Conservation (phyloP, 2,329 filamentous ascomycete genomes). For the Plenodomus lindquistii region DNA sequence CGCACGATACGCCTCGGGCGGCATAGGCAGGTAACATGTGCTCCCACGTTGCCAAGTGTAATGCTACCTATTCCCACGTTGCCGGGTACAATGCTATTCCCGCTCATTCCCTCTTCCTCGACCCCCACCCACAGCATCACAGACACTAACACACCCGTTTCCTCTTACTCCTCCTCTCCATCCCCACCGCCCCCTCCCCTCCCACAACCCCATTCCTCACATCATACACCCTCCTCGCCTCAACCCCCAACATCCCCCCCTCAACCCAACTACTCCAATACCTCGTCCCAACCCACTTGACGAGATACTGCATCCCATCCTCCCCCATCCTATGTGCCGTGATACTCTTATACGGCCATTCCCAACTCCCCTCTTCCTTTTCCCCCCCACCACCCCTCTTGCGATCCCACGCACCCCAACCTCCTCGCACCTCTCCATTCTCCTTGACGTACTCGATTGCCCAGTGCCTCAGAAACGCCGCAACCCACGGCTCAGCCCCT, state of each 20-base stretch:
- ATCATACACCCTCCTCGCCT: constrained; percentile 4
- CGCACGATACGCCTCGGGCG: no score
- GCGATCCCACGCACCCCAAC: constrained; percentile 14
- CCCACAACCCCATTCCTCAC: constrained; percentile 1
- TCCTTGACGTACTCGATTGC: constrained; percentile 17
- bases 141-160: no score
- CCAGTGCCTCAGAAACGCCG: constrained; percentile 18
- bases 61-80: no score
- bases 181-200: no score
- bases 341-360: constrained; percentile 21
- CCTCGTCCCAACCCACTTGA: constrained; percentile 19
- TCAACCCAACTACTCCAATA: constrained; percentile 11
- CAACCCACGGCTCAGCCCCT: constrained; percentile 20
- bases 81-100: no score
- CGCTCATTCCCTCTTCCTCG: no score
- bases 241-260: constrained; percentile 6
- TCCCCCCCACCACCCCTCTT: not conserved
- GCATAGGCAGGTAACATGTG: no score
- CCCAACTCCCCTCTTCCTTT: constrained; percentile 10
- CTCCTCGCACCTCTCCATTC: constrained; percentile 16
- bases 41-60: no score
- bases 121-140: no score
- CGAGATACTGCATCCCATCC: constrained; percentile 13
- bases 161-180: no score
- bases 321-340: constrained; percentile 7